A percentile compares a stretch with the other conserved stretches of the same genome.
Evolutionary conservation across 2,329 filamentous ascomycete genomes (phyloP).

Genomic region (Rutstroemia sp.): DNA sequence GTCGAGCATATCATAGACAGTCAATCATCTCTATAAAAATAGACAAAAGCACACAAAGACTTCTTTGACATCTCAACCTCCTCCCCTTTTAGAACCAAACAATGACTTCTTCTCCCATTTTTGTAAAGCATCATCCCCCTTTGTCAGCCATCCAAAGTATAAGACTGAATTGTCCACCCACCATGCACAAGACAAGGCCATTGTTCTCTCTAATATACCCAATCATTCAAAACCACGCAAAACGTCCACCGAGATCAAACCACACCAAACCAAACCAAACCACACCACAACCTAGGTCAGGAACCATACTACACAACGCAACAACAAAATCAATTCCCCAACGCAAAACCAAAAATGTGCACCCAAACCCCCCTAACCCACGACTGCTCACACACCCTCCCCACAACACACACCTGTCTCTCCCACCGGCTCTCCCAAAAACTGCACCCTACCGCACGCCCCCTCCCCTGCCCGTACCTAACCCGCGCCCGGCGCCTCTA

Average conservation of each 20-base stretch:
- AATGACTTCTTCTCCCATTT: no score
- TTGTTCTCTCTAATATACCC: no score
- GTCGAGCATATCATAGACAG: no score
- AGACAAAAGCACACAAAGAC: no score
- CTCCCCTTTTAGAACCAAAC: no score
- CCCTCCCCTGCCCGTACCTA: neutral
- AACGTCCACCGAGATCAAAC: neutral
- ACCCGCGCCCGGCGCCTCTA: neutral
- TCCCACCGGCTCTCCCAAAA: neutral
- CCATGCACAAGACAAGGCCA: no score
- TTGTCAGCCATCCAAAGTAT: no score
- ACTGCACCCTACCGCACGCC: neutral
- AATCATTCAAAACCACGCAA: neutral
- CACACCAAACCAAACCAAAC: neutral
- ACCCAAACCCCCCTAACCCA: neutral
- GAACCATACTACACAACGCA: neutral
- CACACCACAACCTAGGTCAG: no score
- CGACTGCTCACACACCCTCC: neutral
- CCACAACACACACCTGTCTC: neutral
- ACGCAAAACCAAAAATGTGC: neutral
- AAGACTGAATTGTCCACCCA: no score
- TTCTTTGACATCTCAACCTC: no score
- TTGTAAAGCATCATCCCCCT: no score
- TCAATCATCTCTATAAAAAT: no score
- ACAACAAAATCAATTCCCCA: neutral